Evolutionary conservation across 2,329 filamentous ascomycete species (phyloP).

Genomic region (Trichophyton verrucosum): DNA sequence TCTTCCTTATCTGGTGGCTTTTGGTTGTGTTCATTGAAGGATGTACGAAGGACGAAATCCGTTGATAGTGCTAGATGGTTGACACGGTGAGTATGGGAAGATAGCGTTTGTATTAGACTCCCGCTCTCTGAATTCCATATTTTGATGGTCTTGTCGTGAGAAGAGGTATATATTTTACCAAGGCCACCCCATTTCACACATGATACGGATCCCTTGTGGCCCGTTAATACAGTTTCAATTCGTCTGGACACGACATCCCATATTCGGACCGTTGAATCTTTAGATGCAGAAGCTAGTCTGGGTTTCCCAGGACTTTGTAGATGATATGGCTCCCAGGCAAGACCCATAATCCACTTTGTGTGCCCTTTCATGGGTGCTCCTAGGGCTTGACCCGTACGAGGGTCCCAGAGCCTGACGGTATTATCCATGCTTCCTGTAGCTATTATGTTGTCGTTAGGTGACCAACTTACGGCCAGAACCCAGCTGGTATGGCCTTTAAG

Average conservation of each 20-base stretch:
- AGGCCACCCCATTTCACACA: constrained; percentile 94
- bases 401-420: constrained; percentile 79
- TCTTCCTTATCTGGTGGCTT: constrained; percentile 56
- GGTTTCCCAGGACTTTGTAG: constrained; percentile 60
- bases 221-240: constrained; percentile 70
- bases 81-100: constrained; percentile 82
- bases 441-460: constrained; percentile 65
- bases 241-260: constrained; percentile 71
- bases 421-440: constrained; percentile 92
- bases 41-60: constrained; percentile 76
- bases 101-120: constrained; percentile 65
- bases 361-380: constrained; percentile 71
- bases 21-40: constrained; percentile 71
- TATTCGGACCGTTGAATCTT: constrained; percentile 76
- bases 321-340: constrained; percentile 92
- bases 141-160: constrained; percentile 84
- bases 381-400: constrained; percentile 61
- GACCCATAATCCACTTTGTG: constrained; percentile 72
- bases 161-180: constrained; percentile 68
- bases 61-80: constrained; percentile 91
- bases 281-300: constrained; percentile 73
- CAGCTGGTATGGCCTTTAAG: constrained; percentile 78
- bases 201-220: constrained; percentile 78
- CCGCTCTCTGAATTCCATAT: constrained; percentile 77
- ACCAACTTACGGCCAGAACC: constrained; percentile 81